phyloP scores from a whole-genome alignment of 1,284 basidiomycete genomes.

The Trichosporon sp. region DNA sequence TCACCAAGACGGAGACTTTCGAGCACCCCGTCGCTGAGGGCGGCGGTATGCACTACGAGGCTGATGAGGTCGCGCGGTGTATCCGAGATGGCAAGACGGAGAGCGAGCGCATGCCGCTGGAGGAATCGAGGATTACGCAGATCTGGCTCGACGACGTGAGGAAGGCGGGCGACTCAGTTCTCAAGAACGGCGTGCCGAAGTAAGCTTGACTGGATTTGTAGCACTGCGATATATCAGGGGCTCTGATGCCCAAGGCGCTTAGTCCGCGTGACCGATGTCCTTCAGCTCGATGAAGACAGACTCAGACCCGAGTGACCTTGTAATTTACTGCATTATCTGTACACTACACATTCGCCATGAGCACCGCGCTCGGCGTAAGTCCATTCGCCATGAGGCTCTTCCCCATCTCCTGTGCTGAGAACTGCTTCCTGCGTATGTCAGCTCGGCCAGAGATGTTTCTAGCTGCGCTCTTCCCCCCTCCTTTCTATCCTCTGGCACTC shows the following conservation, averaged over 20 bases:
- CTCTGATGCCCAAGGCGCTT: too few relatives aligned
- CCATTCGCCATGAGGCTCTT: slow-evolving; percentile 47
- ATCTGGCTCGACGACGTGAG: slow-evolving; percentile 71
- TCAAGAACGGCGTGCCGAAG: slow-evolving; percentile 21
- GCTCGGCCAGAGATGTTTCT: too few relatives aligned
- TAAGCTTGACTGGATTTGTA: neutral
- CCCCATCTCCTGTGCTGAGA: slow-evolving; percentile 37
- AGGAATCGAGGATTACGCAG: slow-evolving; percentile 72
- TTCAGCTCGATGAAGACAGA: too few relatives aligned
- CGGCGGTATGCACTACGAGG: slow-evolving; percentile 49
- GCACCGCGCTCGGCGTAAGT: slow-evolving; percentile 46
- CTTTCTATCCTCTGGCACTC: too few relatives aligned
- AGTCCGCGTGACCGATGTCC: too few relatives aligned
- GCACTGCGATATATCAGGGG: neutral
- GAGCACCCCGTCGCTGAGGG: slow-evolving; percentile 56
- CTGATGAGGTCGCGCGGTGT: slow-evolving; percentile 68
- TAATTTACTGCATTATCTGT: neutral
- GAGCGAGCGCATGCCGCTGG: slow-evolving; percentile 65
- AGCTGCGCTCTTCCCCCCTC: too few relatives aligned
- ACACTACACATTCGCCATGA: slow-evolving; percentile 29
- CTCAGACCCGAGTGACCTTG: too few relatives aligned
- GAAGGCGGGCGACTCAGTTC: slow-evolving; percentile 32
- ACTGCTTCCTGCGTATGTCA: slow-evolving; percentile 37
- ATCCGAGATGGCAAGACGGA: slow-evolving; percentile 69
- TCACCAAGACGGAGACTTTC: slow-evolving; percentile 41